These are phyloP conservation scores for Acer campestre DNA, from an alignment of 345 rosid species.

Conservation along the genomic window DNA sequence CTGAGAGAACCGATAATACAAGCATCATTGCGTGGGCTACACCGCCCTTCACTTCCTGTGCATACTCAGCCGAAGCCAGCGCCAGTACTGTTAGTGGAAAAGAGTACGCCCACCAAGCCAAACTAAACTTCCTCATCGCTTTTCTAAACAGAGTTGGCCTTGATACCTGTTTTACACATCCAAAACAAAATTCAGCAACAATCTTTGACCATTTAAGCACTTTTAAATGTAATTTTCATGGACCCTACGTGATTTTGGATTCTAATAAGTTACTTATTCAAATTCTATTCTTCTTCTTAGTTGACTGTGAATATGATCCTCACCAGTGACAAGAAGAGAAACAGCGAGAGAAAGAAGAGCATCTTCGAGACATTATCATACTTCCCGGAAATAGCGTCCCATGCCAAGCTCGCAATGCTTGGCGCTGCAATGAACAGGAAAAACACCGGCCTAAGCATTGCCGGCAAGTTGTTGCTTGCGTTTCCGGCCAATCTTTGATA, in stretches of 20 bases:
- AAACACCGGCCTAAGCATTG: conserved; percentile 35
- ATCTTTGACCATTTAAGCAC: background rate
- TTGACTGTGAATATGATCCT: background rate
- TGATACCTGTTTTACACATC: conserved; percentile 13
- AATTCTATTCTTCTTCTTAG: conserved; percentile 12
- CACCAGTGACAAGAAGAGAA: conserved; percentile 43
- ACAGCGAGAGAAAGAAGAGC: conserved; percentile 41
- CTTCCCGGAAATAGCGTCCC: conserved; percentile 32
- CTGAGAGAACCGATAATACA: conserved; percentile 30
- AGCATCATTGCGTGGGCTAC: conserved; percentile 32
- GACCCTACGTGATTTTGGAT: background rate
- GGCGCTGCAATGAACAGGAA: conserved; percentile 41
- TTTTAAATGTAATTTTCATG: background rate
- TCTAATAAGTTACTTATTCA: conserved; percentile 6
- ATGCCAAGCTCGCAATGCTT: conserved; percentile 36
- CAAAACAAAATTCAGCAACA: background rate
- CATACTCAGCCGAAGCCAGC: conserved; percentile 34
- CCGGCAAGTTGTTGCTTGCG: conserved; percentile 32
- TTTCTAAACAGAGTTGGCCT: conserved; percentile 41
- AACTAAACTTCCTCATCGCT: conserved; percentile 41
- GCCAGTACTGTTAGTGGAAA: conserved; percentile 43
- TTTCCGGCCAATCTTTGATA: conserved; percentile 35
- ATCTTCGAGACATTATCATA: conserved; percentile 36
- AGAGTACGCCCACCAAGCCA: conserved; percentile 53
- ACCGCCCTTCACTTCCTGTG: conserved; percentile 34